Base-by-base conservation (phyloP, 345 rosid species). In the Euphorbia pulcherrima region DNA sequence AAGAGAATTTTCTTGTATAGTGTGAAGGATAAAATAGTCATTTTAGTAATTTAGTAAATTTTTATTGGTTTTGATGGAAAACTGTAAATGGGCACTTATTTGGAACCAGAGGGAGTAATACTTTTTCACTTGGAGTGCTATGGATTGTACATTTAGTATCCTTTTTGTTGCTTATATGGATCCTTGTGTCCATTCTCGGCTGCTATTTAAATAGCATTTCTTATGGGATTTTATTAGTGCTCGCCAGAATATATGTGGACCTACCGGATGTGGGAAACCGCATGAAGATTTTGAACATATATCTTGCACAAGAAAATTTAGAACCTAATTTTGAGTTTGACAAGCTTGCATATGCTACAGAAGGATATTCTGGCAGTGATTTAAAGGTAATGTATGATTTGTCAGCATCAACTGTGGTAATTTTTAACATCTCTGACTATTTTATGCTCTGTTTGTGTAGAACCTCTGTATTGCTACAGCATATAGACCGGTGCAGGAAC, bases 351-450 rank as follows among this genome's bases (percentile, higher is more conserved):
- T 83, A 75, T 74, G 89, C 75, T 58, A 90, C 97, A 8, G 97
- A 90, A 68, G 99, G 99, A 71, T 95, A 95, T 74, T 95, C 97
- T 54, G 99, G 99, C 55, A 95, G 99, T 73, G 99, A 95, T 84
- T 81, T 95, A 62, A 95, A 95, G 99, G 99, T 94, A 78, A 62
- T 60, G 47, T 62, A 37, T 44, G 11, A 39, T 21, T 11, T 47
- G 55, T 68, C 44, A 54, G 21, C 17, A 62, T 53, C 56, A 50
- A 40, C 67, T 29, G 16, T 12, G 29, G 26, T 62, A 68, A 35
- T 53, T 74, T 28, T 33, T 17, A 24, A 37, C 5, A 60, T 41
- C 74, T 75, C 28, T 35, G 30, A 26, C 40, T 14, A 33, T 61
- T 27, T 56, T n/a, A 5, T 65, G 20, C 62, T 73, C 67, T 64